Evolutionary conservation across 768 basidiomycete genomes (phyloP), one percentile per base, ranked within the genome.

Genomic region (Sporobolomyces pararoseus): DNA sequence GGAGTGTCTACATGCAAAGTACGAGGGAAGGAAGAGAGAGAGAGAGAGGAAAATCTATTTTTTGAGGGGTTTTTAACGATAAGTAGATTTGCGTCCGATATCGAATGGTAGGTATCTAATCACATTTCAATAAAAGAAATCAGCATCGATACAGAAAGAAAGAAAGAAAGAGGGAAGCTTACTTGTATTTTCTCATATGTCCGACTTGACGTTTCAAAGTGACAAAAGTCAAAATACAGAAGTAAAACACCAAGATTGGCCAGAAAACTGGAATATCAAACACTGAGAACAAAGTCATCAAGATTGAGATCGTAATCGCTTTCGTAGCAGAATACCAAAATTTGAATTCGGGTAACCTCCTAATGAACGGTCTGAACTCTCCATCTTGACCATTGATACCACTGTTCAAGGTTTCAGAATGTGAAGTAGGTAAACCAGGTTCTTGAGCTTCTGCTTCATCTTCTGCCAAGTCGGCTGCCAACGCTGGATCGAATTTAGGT

Each of bases 151-250:
- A 32, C 25, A 16, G 32, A 32, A 14, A 13, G 2, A 17, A 42
- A 50, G 32, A n/a, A 21, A 16, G 44, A 57, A 27, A 23, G 0
- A 16, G 46, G 29, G 23, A 31, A 32, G 46, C 83, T 81, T 93
- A 97, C 79, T 91, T 91, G 83, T 97, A 98, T 80, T 96, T 96
- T 83, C 96, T 89, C 95, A 98, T 98, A 80, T 99, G 95, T 76
- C 91, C 94, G 77, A 97, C 93, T 81, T 97, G 77, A 71, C 92
- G 83, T 71, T 93, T 85, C 91, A 99, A 95, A 6, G 95, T 98
- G 75, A 98, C 82, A 27, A 90, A 85, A 78, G 97, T 97, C 63
- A 98, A 84, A 50, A 93, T 88, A 80, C 89, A 89, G 84, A 98
- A 99, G 82, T 99, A 99, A 66, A 97, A 83, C 75, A 98, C 87